Conservation (phyloP, 2,329 filamentous ascomycete genomes). For the Arachnomyces sp. region DNA sequence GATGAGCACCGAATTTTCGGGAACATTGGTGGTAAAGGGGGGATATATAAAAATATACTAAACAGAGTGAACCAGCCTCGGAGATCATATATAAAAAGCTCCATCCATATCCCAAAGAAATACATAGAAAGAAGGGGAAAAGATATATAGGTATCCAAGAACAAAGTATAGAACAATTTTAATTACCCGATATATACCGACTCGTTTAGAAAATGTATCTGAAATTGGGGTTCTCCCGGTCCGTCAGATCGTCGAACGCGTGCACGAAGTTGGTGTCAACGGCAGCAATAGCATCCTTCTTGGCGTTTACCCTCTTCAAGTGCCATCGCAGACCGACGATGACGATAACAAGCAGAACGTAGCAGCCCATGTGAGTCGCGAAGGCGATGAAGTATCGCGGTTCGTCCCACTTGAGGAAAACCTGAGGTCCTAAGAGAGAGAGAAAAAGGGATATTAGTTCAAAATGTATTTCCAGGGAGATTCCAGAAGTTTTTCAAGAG, state of each 20-base stretch:
- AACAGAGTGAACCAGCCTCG: no score
- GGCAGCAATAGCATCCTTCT: constrained; percentile 44
- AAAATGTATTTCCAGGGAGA: neutral
- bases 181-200: no score
- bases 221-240: constrained; percentile 55
- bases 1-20: no score
- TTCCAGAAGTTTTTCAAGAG: neutral
- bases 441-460: neutral
- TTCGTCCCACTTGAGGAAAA: constrained; percentile 53
- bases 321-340: constrained; percentile 50
- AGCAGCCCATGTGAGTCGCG: constrained; percentile 62
- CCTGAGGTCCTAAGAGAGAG: constrained; percentile 47
- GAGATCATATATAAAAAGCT: no score
- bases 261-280: constrained; percentile 39
- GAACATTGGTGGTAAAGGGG: no score
- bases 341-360: constrained; percentile 54
- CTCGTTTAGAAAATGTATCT: constrained; percentile 47
- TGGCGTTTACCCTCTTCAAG: constrained; percentile 51
- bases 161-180: no score
- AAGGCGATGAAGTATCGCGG: constrained; percentile 65
- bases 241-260: constrained; percentile 58
- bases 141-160: no score
- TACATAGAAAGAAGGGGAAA: no score
- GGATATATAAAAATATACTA: no score
- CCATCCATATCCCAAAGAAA: no score